Evolutionary conservation across 495 filamentous ascomycete species (phyloP), one percentile per base, ranked within the genome.

Genomic region (Neurospora sp.): DNA sequence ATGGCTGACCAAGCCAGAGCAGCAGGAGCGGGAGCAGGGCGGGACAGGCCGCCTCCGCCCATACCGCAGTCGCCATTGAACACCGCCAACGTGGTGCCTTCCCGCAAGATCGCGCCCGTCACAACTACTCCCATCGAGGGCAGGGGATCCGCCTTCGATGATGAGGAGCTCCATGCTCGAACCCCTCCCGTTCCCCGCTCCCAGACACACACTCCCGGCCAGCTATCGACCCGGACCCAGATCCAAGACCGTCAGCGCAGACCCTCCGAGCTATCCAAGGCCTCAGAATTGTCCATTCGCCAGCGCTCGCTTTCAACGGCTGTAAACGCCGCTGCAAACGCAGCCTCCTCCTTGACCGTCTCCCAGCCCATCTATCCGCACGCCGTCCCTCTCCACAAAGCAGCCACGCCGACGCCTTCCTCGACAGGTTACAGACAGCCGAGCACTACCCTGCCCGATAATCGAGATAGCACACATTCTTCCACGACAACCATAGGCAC

Each of bases 171-270:
- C 69, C 74, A 73, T 35, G 79, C 81, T 39, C 78, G 79, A 72
- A 77, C 83, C 20, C 74, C 81, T 38, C 78, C 81, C 71, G 77
- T 84, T 37, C 77, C 78, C 31, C 81, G 87, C 72, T 88, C 84
- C 66, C 87, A 62, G 54, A 31, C 54, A 62, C 54, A 88, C 73
- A 88, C 86, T 1, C 86, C 86, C 5, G 86, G 86, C 71, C 86
- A 88, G 72, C 82, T 88, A 69, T 80, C 86, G 5, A 82, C 83
- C 54, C 54, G 54, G 12, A 62, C 54, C 46, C 86, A 84, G 79
- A 82, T 84, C 74, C 80, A 84, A 71, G 84, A 82, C 74, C 81
- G 83, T 76, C 79, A 83, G 44, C 81, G 81, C 71, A 85, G 82
- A 74, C 77, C 84, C 37, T 84, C 84, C 12, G 86, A 88, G 54